Evolutionary conservation across 306 rosid species (phyloP), one percentile per base, ranked within the genome.

Genomic region (Ormosia semicastrata): DNA sequence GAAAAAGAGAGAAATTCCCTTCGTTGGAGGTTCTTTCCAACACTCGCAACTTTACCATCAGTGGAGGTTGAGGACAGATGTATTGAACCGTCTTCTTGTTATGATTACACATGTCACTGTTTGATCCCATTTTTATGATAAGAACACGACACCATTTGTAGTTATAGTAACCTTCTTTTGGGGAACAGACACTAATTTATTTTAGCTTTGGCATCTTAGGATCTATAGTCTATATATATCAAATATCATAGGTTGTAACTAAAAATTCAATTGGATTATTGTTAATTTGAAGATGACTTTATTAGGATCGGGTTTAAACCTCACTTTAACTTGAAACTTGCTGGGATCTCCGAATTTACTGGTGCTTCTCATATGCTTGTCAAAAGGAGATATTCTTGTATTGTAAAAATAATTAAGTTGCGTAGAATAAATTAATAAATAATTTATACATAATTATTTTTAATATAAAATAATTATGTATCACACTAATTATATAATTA

Each of bases 1-100:
- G 30, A 0, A 60, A 65, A 54, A 63, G 46, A 52, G 40, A 60
- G 70, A 59, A 72, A 64, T 13, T 62, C 12, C 59, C 43, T 66
- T 46, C 41, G 39, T 66, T 66, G 71, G 71, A 75, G 78, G 36
- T 70, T 76, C 17, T 63, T 66, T 73, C 76, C 64, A 72, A 40
- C 39, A 39, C 18, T 46, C 0, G 75, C 66, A 78, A 33, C 71
- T 59, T 81, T 81, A 53, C 57, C 80, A 36, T 62, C 64, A 18
- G 47, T 52, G 81, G 74, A 83, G 84, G 81, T 85, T 74, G 81
- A 78, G 66, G 73, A 78, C 71, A 58, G 88, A 58, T 85, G 71
- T 76, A 66, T 69, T 32, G 24, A 74, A 75, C 39, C 75, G 87
- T 87, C 89, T 82, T 79, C 77, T 81, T 78, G 82, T 65, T 68